A percentile compares a stretch with the other conserved stretches of the same genome.
Conservation (phyloP, 352 stramenopile species). For the Phytopythium helicoides region DNA sequence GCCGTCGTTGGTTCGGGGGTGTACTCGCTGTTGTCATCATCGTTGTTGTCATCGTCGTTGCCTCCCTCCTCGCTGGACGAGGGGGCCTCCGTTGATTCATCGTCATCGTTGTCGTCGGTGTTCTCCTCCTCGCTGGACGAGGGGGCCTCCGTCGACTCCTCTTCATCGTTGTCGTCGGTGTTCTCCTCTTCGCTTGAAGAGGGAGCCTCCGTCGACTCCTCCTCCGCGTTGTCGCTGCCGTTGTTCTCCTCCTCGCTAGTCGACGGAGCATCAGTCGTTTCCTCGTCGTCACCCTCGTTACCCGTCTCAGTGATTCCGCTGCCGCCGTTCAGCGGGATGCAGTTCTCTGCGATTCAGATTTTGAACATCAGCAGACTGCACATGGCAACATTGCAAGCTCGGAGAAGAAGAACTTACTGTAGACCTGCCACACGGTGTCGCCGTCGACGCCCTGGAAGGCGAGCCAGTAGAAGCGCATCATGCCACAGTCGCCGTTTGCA, state of each 20-base stretch:
- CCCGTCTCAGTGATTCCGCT: conserved; percentile 15
- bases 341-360: conserved; percentile 24
- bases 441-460: conserved; percentile 31
- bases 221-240: background rate
- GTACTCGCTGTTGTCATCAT: background rate
- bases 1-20: background rate
- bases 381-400: background rate
- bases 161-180: background rate
- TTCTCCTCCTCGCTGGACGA: background rate
- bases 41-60: conserved; percentile 4
- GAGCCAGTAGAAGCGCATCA: conserved; percentile 45
- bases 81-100: background rate
- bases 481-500: conserved; percentile 21
- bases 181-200: background rate
- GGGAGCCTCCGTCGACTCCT: conserved; percentile 3
- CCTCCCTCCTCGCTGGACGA: background rate
- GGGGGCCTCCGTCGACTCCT: background rate
- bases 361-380: background rate
- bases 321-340: conserved; percentile 26
- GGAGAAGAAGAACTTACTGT: conserved; percentile 23
- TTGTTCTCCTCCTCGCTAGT: conserved; percentile 6
- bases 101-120: background rate
- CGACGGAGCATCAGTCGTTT: background rate
- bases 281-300: background rate
- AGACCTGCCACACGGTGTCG: conserved; percentile 42